Evolutionary conservation across 331 rosid genomes (phyloP), one percentile per base, ranked within the genome.

Genomic region (Stylosanthes scabra): DNA sequence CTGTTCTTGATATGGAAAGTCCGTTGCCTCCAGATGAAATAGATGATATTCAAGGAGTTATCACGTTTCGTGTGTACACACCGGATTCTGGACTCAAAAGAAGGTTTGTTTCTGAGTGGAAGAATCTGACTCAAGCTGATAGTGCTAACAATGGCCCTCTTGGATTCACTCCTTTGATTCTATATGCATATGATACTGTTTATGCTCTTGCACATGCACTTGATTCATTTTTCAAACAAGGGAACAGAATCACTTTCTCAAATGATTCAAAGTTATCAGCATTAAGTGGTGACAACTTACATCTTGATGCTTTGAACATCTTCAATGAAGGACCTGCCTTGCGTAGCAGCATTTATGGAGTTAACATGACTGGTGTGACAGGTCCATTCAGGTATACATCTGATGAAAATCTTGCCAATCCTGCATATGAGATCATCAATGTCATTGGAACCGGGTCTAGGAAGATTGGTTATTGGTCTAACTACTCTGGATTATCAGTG

Each of bases 381-480:
- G 99, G 99, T 59, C 79, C 39, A 25, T 59, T 92, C 70, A 84
- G 64, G 82, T 95, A 83, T 68, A 78, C 89, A 45, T 65, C 85
- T 9, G 91, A 85, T 28, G 62, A 83, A 79, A 52, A 86, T 78
- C 87, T 90, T 69, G 85, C 85, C 55, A 79, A 59, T 66, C 98
- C 99, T 13, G 88, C 98, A 1, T 95, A 70, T 63, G 99, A 95
- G 78, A 72, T 95, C 69, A 59, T 95, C 78, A 95, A 95, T 74
- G 96, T 92, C 74, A 47, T 87, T 55, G 98, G 91, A 47, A 82
- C 91, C 0, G 98, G 94, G 49, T 49, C 61, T 3, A 79, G 96
- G 81, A 86, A 71, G 79, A 75, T 95, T 20, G 98, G 99, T 72
- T 95, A 92, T 84, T 95, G 99, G 99, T 86, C 92, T 69, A 92